Evolutionary conservation across 1,284 basidiomycete species (phyloP), one percentile per base, ranked within the genome.

Genomic region (Trametes polyzona): DNA sequence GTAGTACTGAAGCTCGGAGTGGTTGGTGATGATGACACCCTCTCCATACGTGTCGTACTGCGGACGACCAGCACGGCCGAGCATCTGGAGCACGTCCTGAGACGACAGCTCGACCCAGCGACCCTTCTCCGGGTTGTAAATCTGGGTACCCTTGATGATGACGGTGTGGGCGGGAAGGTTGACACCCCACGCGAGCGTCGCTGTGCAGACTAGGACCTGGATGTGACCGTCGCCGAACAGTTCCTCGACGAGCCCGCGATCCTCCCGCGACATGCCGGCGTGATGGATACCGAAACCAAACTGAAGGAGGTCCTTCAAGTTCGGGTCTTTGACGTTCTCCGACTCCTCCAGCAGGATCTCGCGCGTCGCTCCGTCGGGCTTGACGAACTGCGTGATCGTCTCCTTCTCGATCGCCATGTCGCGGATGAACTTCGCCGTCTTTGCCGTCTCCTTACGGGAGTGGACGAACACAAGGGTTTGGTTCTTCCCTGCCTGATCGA

Each of bases 91-190:
- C 7, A 98, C 95, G 69, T 99, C 97, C 74, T 99, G 96, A 0
- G 93, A 90, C 0, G 95, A 97, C 11, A 99, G 76, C 73, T 99
- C 97, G 8, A 92, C 89, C 97, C 96, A 99, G 8, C 93, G 88
- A 21, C 97, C 97, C 76, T 99, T 98, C 74, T 97, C 96, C 0
- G 97, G 97, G 72, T 98, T 98, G 79, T 99, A 99, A 62, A 99
- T 96, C 75, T 99, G 96, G 0, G 97, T 99, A 32, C 97, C 97
- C 74, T 99, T 99, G 82, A 99, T 98, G 77, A 99, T 96, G 74
- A 98, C 96, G 3, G 95, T 93, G 67, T 99, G 97, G 0, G 96
- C 96, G 1, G 97, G 97, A 1, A 99, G 77, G 72, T 99, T 99
- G 75, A 99, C 96, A 81, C 97, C 97, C 97, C 97, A 99, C 0